Base-by-base conservation (phyloP, 208 protist species). In the Leishmania gerbilli region DNA sequence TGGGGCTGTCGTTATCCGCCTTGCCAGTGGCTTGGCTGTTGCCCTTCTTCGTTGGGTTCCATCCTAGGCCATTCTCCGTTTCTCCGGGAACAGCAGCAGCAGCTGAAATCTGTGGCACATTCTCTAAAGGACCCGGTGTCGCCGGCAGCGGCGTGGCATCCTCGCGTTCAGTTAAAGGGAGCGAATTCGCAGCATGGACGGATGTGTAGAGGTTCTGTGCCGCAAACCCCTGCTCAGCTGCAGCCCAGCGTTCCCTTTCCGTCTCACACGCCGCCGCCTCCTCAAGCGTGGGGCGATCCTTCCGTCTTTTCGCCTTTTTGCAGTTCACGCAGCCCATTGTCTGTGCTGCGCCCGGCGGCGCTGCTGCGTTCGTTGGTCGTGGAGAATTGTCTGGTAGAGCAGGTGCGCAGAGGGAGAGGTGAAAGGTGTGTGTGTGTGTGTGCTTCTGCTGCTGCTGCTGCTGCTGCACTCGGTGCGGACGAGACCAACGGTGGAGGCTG, bases 251-350 rank as follows among this genome's bases (percentile, higher is more conserved):
- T 37, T 85, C 71, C 51, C 60, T 76, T 8, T 74, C 72, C 9
- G 77, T 79, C 60, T 79, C 60, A 40, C 64, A n/a, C 11, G 71
- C 77, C 13, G 56, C 77, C 45, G 80, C 77, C 56, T 79, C 76
- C 19, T 67, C 79, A 40, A 76, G 71, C 31, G 71, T 75, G 64
- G 60, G 56, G 17, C 62, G 7, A 60, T 49, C 53, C 64, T 79
- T 81, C 15, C 31, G 0, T 13, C 47, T 68, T 74, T 77, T 84
- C 31, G 40, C 72, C 19, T 27, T 76, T 56, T 79, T 85, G 31
- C 71, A 78, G 56, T 65, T 79, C 27, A 27, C 37, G 64, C 82
- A 85, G 40, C 82, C 82, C 82, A 85, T 85, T 21, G 31, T 68
- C 13, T 40, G 62, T 68, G 62, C 62, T 19, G 62, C 1, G 13